phyloP scores from a whole-genome alignment of 345 rosid genomes.

The Leavenworthia alabamica region DNA sequence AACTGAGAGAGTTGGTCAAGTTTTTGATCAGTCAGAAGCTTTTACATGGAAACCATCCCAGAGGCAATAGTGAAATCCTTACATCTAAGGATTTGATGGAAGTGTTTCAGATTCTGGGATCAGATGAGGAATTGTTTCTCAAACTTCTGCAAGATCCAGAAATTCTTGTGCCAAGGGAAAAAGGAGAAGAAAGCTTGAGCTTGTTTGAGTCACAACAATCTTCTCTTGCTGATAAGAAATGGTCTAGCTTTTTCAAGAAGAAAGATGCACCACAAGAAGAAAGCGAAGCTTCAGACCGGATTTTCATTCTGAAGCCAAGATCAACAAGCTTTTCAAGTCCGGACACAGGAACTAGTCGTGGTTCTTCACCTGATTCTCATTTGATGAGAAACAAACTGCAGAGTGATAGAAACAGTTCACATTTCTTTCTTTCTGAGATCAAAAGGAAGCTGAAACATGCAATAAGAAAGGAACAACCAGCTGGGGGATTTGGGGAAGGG shows the following conservation, averaged over 20 bases:
- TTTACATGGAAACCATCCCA: slow-evolving; percentile 40
- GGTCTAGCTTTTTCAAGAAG: slow-evolving; percentile 56
- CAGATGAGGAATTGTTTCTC: slow-evolving; percentile 72
- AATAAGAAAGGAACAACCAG: slow-evolving; percentile 66
- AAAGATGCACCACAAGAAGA: slow-evolving; percentile 46
- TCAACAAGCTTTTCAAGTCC: slow-evolving; percentile 34
- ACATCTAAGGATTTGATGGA: slow-evolving; percentile 67
- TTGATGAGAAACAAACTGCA: slow-evolving; percentile 33
- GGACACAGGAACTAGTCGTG: slow-evolving; percentile 35
- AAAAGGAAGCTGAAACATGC: slow-evolving; percentile 79
- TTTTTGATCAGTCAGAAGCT: slow-evolving; percentile 63
- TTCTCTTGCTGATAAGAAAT: slow-evolving; percentile 39
- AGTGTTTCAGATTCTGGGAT: slow-evolving; percentile 69
- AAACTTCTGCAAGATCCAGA: slow-evolving; percentile 74
- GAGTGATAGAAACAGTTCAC: slow-evolving; percentile 51
- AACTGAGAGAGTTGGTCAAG: slow-evolving; percentile 62
- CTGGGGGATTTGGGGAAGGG: slow-evolving; percentile 35
- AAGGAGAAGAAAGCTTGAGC: slow-evolving; percentile 38
- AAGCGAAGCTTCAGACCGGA: slow-evolving; percentile 50
- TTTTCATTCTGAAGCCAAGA: slow-evolving; percentile 82
- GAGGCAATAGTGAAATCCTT: slow-evolving; percentile 42
- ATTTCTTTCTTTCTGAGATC: slow-evolving; percentile 60
- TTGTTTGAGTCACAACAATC: slow-evolving; percentile 39
- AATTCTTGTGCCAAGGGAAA: slow-evolving; percentile 44
- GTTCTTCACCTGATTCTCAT: slow-evolving; percentile 36